Evolutionary conservation across 2,329 filamentous ascomycete species (phyloP).

Genomic region (Penicillium decumbens): DNA sequence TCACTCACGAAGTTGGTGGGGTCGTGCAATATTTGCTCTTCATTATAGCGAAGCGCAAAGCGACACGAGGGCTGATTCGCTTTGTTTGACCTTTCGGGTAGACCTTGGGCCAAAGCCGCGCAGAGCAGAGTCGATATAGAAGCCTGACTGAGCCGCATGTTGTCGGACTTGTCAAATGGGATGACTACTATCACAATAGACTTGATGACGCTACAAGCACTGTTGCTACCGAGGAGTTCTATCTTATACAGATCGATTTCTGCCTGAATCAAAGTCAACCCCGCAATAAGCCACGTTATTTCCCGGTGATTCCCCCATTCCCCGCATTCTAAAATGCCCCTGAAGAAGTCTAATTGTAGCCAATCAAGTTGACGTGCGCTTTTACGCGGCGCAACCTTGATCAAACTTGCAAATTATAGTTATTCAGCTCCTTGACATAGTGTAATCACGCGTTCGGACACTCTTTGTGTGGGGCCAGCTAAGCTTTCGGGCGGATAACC

Average conservation of each 20-base stretch:
- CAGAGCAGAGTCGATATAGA: neutral
- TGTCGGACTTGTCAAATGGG: neutral
- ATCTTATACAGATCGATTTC: neutral
- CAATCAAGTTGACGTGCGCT: neutral
- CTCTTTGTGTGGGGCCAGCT: too few species aligned
- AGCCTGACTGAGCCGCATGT: neutral
- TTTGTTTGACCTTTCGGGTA: neutral
- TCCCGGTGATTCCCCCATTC: neutral
- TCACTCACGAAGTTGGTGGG: constrained; percentile 29
- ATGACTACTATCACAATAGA: too few species aligned
- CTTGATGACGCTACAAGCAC: too few species aligned
- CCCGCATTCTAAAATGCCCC: neutral
- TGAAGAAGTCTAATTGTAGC: neutral
- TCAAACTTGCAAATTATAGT: too few species aligned
- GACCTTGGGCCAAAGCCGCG: neutral
- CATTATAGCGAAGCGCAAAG: constrained; percentile 6
- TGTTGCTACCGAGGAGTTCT: neutral
- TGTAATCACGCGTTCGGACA: too few species aligned
- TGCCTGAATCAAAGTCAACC: neutral
- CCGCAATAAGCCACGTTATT: neutral
- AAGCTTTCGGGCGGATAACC: too few species aligned
- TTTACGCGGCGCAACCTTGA: neutral
- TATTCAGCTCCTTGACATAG: too few species aligned
- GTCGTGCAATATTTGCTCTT: constrained; percentile 3
- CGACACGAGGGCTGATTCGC: constrained; percentile 3